Conservation (phyloP, 345 rosid species). For the Brassica carinata region DNA sequence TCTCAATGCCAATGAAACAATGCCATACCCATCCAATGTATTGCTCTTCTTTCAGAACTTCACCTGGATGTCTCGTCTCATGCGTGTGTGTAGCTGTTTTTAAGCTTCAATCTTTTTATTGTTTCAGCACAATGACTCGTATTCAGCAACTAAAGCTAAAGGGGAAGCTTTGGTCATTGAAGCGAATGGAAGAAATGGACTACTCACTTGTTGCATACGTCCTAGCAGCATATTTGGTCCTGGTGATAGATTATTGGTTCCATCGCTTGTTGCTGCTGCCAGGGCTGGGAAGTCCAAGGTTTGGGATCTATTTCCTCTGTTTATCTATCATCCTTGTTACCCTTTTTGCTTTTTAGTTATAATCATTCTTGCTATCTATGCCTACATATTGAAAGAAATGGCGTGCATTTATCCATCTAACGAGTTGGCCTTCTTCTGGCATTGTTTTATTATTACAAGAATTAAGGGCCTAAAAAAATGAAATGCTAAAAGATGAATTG, state of each 20-base stretch:
- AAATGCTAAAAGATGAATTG: background rate
- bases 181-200: conserved; percentile 74
- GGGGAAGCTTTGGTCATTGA: conserved; percentile 72
- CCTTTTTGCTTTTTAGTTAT: background rate
- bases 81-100: conserved; percentile 3
- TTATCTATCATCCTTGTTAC: background rate
- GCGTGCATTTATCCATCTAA: too few species aligned
- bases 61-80: background rate
- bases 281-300: conserved; percentile 95
- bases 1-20: conserved; percentile 65
- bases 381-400: background rate
- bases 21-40: conserved; percentile 76
- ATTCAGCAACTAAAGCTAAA: conserved; percentile 90
- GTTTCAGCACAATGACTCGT: conserved; percentile 82
- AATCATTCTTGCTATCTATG: background rate
- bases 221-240: conserved; percentile 97
- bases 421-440: background rate
- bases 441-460: too few species aligned
- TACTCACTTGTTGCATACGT: conserved; percentile 88
- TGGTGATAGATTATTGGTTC: conserved; percentile 85
- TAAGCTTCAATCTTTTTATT: background rate
- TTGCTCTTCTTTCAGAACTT: background rate
- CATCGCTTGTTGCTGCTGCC: conserved; percentile 79
- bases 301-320: conserved; percentile 11
- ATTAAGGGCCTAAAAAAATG: background rate